Base-by-base conservation (phyloP, 2,329 filamentous ascomycete species). In the Orbilia javanica region DNA sequence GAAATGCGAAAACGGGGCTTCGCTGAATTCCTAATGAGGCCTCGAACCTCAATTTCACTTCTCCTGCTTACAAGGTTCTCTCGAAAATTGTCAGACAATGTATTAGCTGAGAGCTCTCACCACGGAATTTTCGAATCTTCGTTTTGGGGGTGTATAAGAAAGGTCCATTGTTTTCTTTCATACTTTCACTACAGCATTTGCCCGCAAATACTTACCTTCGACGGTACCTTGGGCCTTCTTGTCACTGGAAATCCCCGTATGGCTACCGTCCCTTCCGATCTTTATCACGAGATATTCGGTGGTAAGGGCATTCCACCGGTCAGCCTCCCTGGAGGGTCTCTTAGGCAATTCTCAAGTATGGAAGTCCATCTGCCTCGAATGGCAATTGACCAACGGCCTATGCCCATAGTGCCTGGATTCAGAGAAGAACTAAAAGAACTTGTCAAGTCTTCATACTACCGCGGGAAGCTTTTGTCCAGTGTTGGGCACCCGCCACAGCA, bases 281-380 rank as follows among this genome's bases (percentile, higher is more conserved):
- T 76, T n/a, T 76, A 76, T 29, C 55, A 53, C 42, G 72, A 76
- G 63, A 76, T 76, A 53, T 76, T 69, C 34, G 72, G 72, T 5
- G 48, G 4, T n/a, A 64, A 75, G 20, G 63, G 52, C 6, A 20
- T 20, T 3, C 39, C 22, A 8, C 36, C 72, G 7, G 52, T 65
- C 11, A 48, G 25, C n/a, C 34, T 69, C 10, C 55, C 72, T 1
- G 64, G 64, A 8, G 31, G 63, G 4, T 42, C 53, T 22, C 55
- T 76, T 4, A 31, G 65, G 11, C 53, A 34, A 1, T 60, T 65
- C 15, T 57, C 53, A 60, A 57, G 69, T 57, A 69, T 69, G 42
- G 55, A 76, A 50, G 65, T 57, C 20, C 72, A 57, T 18, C 25
- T 69, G 39, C 65, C 72, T 11, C 50, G 55, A 50, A 76, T 69